Percentiles rank a stretch among this genome's conserved stretches.
phyloP scores from a whole-genome alignment of 495 filamentous ascomycete species.

The Aspergillus avenaceus region DNA sequence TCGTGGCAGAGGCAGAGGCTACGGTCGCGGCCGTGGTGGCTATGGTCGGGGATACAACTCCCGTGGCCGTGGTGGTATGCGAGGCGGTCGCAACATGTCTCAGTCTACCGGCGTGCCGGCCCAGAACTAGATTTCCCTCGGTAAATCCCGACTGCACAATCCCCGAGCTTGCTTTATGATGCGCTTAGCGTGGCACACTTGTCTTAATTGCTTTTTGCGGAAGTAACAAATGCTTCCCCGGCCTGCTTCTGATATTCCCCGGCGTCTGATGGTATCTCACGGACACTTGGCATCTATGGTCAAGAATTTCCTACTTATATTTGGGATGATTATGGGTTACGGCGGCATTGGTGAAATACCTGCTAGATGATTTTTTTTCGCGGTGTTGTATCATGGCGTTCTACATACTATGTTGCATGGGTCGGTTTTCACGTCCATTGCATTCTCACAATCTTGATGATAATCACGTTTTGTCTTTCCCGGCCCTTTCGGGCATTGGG shows the following conservation, averaged over 20 bases:
- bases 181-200: slow-evolving; percentile 28
- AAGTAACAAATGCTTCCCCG: slow-evolving; percentile 16
- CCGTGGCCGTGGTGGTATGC: slow-evolving; percentile 34
- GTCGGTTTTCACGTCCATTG: slow-evolving; percentile 13
- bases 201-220: slow-evolving; percentile 16
- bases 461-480: slow-evolving; percentile 7
- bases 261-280: slow-evolving; percentile 23
- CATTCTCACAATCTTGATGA: slow-evolving; percentile 16
- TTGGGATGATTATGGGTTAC: slow-evolving; percentile 16
- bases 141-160: slow-evolving; percentile 11
- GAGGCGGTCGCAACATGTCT: slow-evolving; percentile 35
- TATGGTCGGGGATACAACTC: slow-evolving; percentile 47
- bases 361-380: slow-evolving; percentile 13
- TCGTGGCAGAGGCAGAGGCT: slow-evolving; percentile 64
- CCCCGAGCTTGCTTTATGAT: slow-evolving; percentile 14
- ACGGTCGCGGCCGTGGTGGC: slow-evolving; percentile 49
- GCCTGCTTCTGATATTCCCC: slow-evolving; percentile 15
- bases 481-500: not conserved
- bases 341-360: slow-evolving; percentile 17
- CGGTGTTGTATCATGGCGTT: slow-evolving; percentile 22
- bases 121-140: slow-evolving; percentile 22
- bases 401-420: slow-evolving; percentile 19
- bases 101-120: slow-evolving; percentile 43
- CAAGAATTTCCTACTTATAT: slow-evolving; percentile 12
- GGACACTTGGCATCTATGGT: slow-evolving; percentile 15